Evolutionary conservation across 2,329 filamentous ascomycete species (phyloP), one percentile per base, ranked within the genome.

Genomic region (Fonsecaea pedrosoi): DNA sequence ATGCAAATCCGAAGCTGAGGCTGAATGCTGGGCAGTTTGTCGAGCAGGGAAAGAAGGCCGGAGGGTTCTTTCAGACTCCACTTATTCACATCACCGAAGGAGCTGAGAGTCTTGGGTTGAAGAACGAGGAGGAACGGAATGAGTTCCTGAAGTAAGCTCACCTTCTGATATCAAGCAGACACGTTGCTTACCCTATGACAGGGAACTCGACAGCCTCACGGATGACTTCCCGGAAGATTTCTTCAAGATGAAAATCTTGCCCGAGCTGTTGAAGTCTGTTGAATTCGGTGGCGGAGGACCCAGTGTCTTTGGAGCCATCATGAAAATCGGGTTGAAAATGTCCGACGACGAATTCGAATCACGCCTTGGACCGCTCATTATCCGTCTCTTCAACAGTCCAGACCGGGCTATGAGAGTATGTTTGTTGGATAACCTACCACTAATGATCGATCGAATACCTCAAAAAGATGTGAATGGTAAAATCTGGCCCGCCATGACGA

Each of bases 171-270:
- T 30, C 2, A 5, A 12, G 3, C n/a, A n/a, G 6, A 9, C 21
- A 13, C 21, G 3, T 58, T 34, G 38, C 75, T 81, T 56, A 75
- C 45, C 35, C 54, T 48, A 5, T 21, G 15, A 4, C 9, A 85
- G 83, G 71, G 92, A 96, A 74, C 86, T 99, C 5, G 92, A 96
- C 71, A 85, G 91, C 67, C 85, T 97, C 4, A 90, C 92, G 0
- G 92, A 97, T 72, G 94, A 99, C 77, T 97, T 98, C 69, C 95
- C 95, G 0, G 94, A 97, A 75, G 95, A 98, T 67, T 99, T 97
- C 78, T 97, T 98, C 84, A 96, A 96, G 77, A 91, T 96, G 85
- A 99, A 98, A 75, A 89, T 99, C 3, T 84, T 99, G 8, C 95
- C 95, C 0, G 95, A 99, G 76, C 82, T 99, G 35, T 85, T 99